A percentile compares a stretch with the other conserved stretches of the same genome.
phyloP scores from a whole-genome alignment of 2,329 filamentous ascomycete species.

The Pochonia chlamydosporia region DNA sequence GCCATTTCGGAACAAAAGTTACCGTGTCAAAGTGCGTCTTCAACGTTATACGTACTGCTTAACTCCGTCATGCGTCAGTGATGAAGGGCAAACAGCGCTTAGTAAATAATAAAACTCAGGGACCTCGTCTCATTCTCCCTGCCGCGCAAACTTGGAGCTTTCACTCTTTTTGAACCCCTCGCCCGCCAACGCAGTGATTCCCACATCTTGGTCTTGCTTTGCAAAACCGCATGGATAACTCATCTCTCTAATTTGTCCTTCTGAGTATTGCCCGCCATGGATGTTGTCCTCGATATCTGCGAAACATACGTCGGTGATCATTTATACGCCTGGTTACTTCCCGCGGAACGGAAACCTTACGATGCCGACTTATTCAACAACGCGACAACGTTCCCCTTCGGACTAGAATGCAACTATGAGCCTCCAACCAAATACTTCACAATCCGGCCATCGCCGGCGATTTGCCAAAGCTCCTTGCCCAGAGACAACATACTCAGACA shows the following conservation, averaged over 20 bases:
- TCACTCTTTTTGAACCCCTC: too few relatives aligned
- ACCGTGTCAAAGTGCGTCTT: too few relatives aligned
- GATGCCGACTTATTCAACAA: constrained; percentile 46
- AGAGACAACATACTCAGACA: constrained; percentile 77
- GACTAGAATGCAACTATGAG: constrained; percentile 59
- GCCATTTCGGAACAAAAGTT: too few relatives aligned
- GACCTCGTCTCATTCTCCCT: too few relatives aligned
- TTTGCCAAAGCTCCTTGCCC: constrained; percentile 71
- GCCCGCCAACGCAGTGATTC: too few relatives aligned
- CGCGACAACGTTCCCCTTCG: constrained; percentile 48
- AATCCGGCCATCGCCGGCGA: constrained; percentile 65
- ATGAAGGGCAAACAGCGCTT: too few relatives aligned
- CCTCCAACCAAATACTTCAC: constrained; percentile 67
- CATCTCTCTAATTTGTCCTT: background rate
- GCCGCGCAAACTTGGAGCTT: too few relatives aligned
- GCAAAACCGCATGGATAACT: background rate
- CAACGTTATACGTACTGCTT: too few relatives aligned
- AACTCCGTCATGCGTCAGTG: too few relatives aligned
- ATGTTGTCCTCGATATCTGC: constrained; percentile 79
- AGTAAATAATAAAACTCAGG: too few relatives aligned
- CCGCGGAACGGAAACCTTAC: constrained; percentile 48
- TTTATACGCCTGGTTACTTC: constrained; percentile 65
- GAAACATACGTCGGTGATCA: constrained; percentile 80
- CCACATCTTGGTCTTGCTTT: too few relatives aligned
- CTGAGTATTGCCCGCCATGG: constrained; percentile 55